Conservation (phyloP, 2,329 filamentous ascomycete species). For the Aspergillus pseudoterreus region DNA sequence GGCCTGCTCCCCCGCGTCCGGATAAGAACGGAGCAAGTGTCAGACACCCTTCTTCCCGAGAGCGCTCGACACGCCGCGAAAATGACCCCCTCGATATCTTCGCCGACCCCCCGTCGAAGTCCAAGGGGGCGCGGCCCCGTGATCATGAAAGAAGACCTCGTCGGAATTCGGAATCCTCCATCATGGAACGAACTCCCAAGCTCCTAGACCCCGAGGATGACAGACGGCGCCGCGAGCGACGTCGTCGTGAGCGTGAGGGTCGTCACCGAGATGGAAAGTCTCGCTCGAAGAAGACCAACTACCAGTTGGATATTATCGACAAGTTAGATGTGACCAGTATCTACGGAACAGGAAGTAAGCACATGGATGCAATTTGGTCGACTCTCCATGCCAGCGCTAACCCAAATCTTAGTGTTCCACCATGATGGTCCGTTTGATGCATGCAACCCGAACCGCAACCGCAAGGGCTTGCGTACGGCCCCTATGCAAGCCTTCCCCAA, state of each 20-base stretch:
- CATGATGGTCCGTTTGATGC: conserved; percentile 98
- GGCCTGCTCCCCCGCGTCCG: conserved; percentile 30
- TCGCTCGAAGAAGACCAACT: conserved; percentile 37
- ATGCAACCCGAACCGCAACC: conserved; percentile 89
- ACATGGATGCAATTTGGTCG: background rate
- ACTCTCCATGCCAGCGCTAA: background rate
- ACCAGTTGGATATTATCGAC: conserved; percentile 80
- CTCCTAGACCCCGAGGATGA: conserved; percentile 49
- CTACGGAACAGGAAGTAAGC: conserved; percentile 84
- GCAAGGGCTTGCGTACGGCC: conserved; percentile 73
- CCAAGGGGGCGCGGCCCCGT: conserved; percentile 22
- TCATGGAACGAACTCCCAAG: conserved; percentile 51
- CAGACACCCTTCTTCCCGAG: conserved; percentile 21
- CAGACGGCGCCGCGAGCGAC: conserved; percentile 47
- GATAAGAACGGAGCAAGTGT: conserved; percentile 29
- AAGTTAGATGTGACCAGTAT: conserved; percentile 95
- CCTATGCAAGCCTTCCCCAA: conserved; percentile 97
- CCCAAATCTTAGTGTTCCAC: conserved; percentile 69
- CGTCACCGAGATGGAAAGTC: conserved; percentile 38
- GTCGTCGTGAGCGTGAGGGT: conserved; percentile 48
- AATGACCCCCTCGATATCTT: conserved; percentile 47
- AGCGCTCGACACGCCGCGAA: conserved; percentile 21
- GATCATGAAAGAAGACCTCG: conserved; percentile 45
- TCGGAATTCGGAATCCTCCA: conserved; percentile 62
- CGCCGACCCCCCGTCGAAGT: conserved; percentile 36